Base-by-base conservation (phyloP, 306 rosid genomes). In the Myrica gale region DNA sequence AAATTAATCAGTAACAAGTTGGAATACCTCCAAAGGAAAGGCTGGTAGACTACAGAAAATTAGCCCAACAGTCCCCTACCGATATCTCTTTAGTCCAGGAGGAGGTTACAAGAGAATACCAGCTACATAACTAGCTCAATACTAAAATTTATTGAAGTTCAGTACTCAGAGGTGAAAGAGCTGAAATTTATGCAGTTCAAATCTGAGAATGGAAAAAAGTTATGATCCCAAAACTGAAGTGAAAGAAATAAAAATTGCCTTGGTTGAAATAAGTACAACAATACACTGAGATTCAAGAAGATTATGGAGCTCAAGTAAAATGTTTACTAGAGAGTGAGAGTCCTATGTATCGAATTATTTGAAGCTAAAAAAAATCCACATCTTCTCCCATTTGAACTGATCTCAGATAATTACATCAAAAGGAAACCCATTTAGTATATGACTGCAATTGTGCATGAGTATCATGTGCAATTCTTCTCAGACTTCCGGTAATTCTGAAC, bases 341-440 rank as follows among this genome's bases (percentile, higher is more conserved):
- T 26, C 20, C 67, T 12, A 10, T 23, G 67, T 26, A 60, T 4
- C 4, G 67, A 23, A 60, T 60, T 60, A 16, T 26, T 26, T 16
- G 67, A 26, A 26, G 23, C 42, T 23, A 67, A 67, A 42, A 26
- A 11, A 43, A 19, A 61, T 67, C 45, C 68, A 41, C 65, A 13
- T 69, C 6, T 48, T 57, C 51, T 68, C 66, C 32, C 68, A 17
- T 50, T 57, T n/a, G 70, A 72, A 48, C 45, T 42, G 73, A 72
- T 66, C 65, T 9, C n/a, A 77, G 50, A 43, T 17, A 26, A 67
- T 41, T 67, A 37, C 51, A 17, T 67, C 50, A 66, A 13, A 26
- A 60, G 61, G 72, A 56, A 82, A 9, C 9, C 23, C 82, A 63
- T 66, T 56, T 52, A 20, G 53, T 47, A 72, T 71, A 73, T 53